phyloP scores from a whole-genome alignment of 176 grass and related monocot species.

The Carex littledalei region DNA sequence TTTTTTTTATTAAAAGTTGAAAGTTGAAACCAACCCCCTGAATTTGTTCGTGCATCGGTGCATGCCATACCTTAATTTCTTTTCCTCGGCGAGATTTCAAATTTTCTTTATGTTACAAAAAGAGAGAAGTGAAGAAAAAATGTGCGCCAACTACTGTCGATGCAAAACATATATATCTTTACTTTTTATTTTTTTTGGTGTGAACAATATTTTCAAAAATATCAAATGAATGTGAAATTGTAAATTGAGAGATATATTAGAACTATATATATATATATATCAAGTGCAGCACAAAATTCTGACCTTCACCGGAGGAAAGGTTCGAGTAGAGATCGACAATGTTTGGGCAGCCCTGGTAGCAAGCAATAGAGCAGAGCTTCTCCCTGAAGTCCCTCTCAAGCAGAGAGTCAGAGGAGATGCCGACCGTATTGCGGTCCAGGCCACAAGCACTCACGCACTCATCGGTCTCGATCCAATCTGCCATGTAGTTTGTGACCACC shows the following conservation, averaged over 20 bases:
- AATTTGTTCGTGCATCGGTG: neutral
- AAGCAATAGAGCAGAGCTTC: constrained; percentile 49
- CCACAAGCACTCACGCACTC: constrained; percentile 39
- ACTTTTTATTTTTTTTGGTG: too few species aligned
- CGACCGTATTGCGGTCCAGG: constrained; percentile 35
- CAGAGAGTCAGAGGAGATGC: constrained; percentile 31
- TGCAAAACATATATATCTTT: too few species aligned
- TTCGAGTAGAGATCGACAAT: constrained; percentile 55
- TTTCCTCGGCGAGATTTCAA: neutral
- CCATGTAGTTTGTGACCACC: constrained; percentile 8
- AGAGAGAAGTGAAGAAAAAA: neutral
- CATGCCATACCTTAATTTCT: neutral
- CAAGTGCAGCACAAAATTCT: neutral
- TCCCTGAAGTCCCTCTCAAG: constrained; percentile 23
- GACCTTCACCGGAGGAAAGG: constrained; percentile 47
- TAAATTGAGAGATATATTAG: neutral
- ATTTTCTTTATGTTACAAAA: neutral
- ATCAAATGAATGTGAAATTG: neutral
- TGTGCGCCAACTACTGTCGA: too few species aligned
- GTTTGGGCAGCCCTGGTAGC: constrained; percentile 41
- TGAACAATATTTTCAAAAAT: neutral
- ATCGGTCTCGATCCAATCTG: constrained; percentile 48
- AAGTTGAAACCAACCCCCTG: neutral
- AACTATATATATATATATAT: neutral
- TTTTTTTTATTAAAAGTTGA: neutral